Base-by-base conservation (phyloP, 2,329 filamentous ascomycete genomes). In the Colletotrichum sp. region DNA sequence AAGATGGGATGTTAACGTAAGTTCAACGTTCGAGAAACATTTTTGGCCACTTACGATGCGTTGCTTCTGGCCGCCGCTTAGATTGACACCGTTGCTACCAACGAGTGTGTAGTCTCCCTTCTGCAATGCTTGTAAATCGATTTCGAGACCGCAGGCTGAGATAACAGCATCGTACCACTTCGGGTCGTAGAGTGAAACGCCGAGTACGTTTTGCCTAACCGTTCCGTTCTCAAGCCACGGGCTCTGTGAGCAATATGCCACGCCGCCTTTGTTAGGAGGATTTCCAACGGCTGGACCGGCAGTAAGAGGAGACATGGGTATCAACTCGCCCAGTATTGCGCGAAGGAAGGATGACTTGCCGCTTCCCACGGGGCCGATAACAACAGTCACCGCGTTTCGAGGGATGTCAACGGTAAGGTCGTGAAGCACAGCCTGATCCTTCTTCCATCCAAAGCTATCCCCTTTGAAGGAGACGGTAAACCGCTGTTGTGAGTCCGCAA, bases 261-360 rank as follows among this genome's bases (percentile, higher is more conserved):
- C 57, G 71, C 75, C 22, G 28, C 16, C 52, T 13, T 4, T 44
- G 12, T 15, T 13, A 12, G 6, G 16, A 7, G 2, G 24, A 3
- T 22, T 28, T 15, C 15, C 16, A 22, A n/a, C 22, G 48, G 18
- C 48, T 55, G 48, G 16, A n/a, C 6, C 10, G 16, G n/a, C 48
- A 55, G 8, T 24, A 55, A 18, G 22, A 52, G 52, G n/a, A 5
- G 63, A 55, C 5, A 16, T 62, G 6, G 34, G 5, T 12, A 64
- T 28, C 39, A 77, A 36, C 7, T 78, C 60, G n/a, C 74, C 76
- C 1, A 77, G 22, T 3, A 77, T 12, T 5, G 65, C 64, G 39
- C 32, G 36, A 3, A 77, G 24, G 26, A 77, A 63, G 2, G 62
- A 28, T 12, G 76, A 75, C 30, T 77, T 77, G n/a, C 76, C 76